A percentile compares a stretch with the other conserved stretches of the same genome.
Evolutionary conservation across 139 green algal species (phyloP).

Genomic region (Dunaliella sp.): DNA sequence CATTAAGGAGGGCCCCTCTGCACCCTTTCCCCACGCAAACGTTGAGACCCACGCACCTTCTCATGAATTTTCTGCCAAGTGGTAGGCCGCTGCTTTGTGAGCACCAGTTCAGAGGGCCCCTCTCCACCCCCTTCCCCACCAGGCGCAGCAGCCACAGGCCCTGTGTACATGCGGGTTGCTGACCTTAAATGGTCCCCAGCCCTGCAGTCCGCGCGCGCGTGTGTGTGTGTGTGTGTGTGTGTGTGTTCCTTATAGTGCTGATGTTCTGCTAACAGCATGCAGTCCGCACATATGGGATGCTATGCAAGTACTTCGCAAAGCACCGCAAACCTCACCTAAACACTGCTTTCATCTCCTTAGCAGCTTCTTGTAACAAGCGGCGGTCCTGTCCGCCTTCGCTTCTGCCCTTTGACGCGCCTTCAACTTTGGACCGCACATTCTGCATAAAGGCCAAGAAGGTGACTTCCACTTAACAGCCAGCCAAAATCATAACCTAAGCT

Average conservation of each 20-base stretch:
- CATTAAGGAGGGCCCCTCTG: no score
- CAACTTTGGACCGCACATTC: background rate
- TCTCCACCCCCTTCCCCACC: conserved; percentile 10
- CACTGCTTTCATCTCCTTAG: conserved; percentile 23
- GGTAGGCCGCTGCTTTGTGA: conserved; percentile 40
- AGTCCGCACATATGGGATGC: no score
- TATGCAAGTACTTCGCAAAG: no score
- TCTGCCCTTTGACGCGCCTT: background rate
- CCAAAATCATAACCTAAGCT: no score
- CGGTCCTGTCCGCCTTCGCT: conserved; percentile 12
- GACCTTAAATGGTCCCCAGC: conserved; percentile 28
- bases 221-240: no score
- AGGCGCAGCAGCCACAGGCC: conserved; percentile 2
- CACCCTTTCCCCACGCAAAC: no score
- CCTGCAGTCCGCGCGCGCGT: no score
- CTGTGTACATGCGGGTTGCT: conserved; percentile 29
- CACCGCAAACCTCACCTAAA: conserved; percentile 14
- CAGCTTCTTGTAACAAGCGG: conserved; percentile 13
- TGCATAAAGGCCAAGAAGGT: no score
- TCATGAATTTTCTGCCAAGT: conserved; percentile 40
- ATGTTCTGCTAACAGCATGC: no score
- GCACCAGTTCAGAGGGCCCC: conserved; percentile 11
- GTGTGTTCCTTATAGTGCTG: no score
- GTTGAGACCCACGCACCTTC: conserved; percentile 31
- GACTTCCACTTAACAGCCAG: no score